Evolutionary conservation across 441 rosid species (phyloP), one percentile per base, ranked within the genome.

Genomic region (Pelargonium myrrhifolium): DNA sequence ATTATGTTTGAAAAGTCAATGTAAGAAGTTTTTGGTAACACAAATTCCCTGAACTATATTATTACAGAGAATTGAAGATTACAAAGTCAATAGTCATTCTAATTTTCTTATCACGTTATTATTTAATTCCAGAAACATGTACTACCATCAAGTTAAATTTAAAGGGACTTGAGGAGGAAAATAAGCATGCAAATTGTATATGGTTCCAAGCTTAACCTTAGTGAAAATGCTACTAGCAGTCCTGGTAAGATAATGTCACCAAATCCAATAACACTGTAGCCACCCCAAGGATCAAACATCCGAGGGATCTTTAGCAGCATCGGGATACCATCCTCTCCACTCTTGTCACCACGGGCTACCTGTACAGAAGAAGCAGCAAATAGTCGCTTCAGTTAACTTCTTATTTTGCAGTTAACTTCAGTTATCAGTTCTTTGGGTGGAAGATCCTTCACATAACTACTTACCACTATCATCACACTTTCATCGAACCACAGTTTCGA

Each of bases 401-500:
- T 7, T 61, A 4, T 26, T 56, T 56, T 56, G 62, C 35, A 4
- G 14, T 11, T 20, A n/a, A n/a, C n/a, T n/a, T 6, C 35, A 3
- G n/a, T 4, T 10, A 58, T 9, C 15, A 58, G 35, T 58, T 28
- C 35, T 58, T 58, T 12, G 6, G n/a, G 26, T 62, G 39, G 9
- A 71, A 42, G 10, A 11, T 61, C 66, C 40, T 55, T 65, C 62
- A 59, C 47, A 72, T 20, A 68, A 77, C 69, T 73, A 80, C 90
- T 81, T 79, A 92, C 97, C 78, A 86, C 97, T 73, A 92, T 89
- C 97, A 92, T 92, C 66, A 92, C 97, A 21, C 97, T 92, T 81
- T 89, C 94, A n/a, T 87, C 80, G 81, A 92, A 92, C 82, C 85
- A 68, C 83, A 81, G 81, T 83, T 87, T 89, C 51, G 94, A 92